Base-by-base conservation (phyloP, 1,284 basidiomycete species). In the Trichosporon ovoides region DNA sequence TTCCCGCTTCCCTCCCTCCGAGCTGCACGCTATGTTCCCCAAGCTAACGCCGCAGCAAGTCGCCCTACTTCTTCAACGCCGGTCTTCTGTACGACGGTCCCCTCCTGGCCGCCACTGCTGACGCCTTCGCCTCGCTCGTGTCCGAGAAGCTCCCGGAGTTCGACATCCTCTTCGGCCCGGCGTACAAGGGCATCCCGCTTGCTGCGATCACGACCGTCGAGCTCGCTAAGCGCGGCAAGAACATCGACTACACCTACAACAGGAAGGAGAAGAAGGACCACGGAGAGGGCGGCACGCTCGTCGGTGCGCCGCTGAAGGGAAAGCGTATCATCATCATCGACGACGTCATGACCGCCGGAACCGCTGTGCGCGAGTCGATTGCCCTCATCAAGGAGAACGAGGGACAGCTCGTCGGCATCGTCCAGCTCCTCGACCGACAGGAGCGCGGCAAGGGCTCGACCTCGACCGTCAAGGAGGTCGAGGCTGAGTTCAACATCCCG, bases 21-120 rank as follows among this genome's bases (percentile, higher is more conserved):
- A 38, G 22, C 48, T 49, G 19, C n/a, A n/a, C n/a, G n/a, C n/a
- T n/a, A n/a, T n/a, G n/a, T n/a, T n/a, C n/a, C n/a, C n/a, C n/a
- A n/a, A n/a, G n/a, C n/a, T n/a, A 38, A n/a, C 31, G n/a, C 38
- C 28, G 37, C 73, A 91, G 90, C 37, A 79, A 83, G 58, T 96
- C 93, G 13, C 95, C 95, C 1, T 98, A 98, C 80, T 98, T 98
- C 77, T 94, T 97, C 83, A 97, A 98, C 74, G 91, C 91, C 1
- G 91, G 91, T 10, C 81, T 90, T 11, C 82, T 98, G 64, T 91
- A 87, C 76, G 87, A 88, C 5, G 91, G 94, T 0, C 83, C 85
- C 1, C 85, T 95, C 38, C 84, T 98, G 36, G 79, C 87, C 37
- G 82, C 87, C 7, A 81, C 96, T 28, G 87, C 92, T 9, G 81